phyloP scores from a whole-genome alignment of 768 basidiomycete species.

The Fomitopsis pulvina region DNA sequence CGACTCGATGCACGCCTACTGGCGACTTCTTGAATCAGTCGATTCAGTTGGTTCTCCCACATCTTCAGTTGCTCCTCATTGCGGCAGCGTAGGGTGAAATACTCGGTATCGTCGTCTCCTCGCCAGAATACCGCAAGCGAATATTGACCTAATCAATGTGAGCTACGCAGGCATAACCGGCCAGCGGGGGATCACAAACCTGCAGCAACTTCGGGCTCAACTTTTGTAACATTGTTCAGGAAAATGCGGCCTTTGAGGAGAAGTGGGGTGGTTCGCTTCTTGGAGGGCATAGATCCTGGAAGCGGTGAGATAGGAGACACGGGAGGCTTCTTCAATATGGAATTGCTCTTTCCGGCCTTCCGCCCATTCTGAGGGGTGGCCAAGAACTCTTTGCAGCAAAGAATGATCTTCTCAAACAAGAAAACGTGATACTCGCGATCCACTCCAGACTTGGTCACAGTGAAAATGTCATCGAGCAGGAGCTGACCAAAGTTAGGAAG shows the following conservation, averaged over 20 bases:
- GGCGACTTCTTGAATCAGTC: constrained; percentile 76
- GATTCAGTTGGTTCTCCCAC: constrained; percentile 88
- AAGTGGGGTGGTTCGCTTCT: constrained; percentile 75
- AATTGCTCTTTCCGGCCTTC: constrained; percentile 79
- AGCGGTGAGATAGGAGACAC: constrained; percentile 36
- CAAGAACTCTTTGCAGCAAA: constrained; percentile 93
- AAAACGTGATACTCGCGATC: constrained; percentile 99
- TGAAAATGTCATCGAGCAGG: constrained; percentile 90
- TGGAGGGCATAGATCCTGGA: constrained; percentile 48
- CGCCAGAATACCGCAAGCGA: constrained; percentile 92
- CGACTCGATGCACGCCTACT: constrained; percentile 64
- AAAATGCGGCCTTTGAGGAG: constrained; percentile 96
- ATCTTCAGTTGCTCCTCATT: constrained; percentile 88
- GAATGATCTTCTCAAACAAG: constrained; percentile 96
- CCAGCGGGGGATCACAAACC: constrained; percentile 51
- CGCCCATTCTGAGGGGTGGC: constrained; percentile 51
- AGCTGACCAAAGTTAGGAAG: constrained; percentile 91
- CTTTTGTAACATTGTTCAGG: constrained; percentile 89
- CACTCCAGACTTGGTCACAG: constrained; percentile 92
- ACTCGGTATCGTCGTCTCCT: constrained; percentile 89
- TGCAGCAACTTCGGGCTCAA: constrained; percentile 54
- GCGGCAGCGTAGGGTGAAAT: constrained; percentile 89
- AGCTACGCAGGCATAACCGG: constrained; percentile 5
- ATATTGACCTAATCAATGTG: constrained; percentile 44
- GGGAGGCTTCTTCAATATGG: constrained; percentile 80